Base-by-base conservation (phyloP, 768 basidiomycete species). In the Suillus plorans region DNA sequence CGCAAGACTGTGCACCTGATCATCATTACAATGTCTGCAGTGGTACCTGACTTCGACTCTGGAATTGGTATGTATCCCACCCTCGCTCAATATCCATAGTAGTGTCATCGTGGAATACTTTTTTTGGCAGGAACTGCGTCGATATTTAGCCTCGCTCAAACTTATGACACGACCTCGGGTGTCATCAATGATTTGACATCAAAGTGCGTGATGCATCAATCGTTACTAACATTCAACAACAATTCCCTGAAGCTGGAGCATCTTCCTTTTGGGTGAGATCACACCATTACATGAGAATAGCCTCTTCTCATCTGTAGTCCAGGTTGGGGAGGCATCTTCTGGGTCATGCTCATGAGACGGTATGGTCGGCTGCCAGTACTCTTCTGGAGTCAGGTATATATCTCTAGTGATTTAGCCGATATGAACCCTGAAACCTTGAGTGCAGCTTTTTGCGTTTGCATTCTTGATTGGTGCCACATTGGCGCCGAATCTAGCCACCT, bases 31-130 rank as follows among this genome's bases (percentile, higher is more conserved):
- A 73, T 86, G 64, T 82, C 85, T 7, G 81, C 85, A 0, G 80
- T 85, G 44, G 76, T 85, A 5, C 85, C 85, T 6, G 85, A 86
- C 64, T 86, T 86, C 65, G 77, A 81, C 63, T 85, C 85, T 2
- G 83, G 79, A 0, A 80, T 83, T 28, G 85, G 85, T 82, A 9
- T 14, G 74, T 4, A 52, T 52, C 31, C 18, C 9, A 16, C 50
- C 28, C 50, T 52, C 16, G 25, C 49, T 14, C 3, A 8, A 9
- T 18, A 52, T 9, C 16, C 28, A 18, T 9, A 18, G 16, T 52
- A 9, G 28, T 18, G 28, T 18, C 50, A 18, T 28, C 18, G 1
- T 52, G 50, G 31, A 10, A 52, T 50, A 14, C 13, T 7, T 50
- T 16, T 45, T 5, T 22, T 31, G 41, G n/a, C 61, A 83, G 82